Evolutionary conservation across 1,139 yeast species (phyloP).

Genomic region (Pneumocystis carinii): DNA sequence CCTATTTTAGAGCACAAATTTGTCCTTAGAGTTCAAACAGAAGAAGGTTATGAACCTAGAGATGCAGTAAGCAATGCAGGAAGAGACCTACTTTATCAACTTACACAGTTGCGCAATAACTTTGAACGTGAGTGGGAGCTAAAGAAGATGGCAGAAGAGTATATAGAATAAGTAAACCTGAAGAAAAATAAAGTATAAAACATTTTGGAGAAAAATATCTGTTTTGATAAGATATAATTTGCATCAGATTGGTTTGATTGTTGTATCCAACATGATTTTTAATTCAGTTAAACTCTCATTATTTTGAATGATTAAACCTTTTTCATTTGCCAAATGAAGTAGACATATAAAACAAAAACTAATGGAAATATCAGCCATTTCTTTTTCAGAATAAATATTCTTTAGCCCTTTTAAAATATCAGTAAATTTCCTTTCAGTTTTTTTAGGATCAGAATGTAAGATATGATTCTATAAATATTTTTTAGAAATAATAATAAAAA

Average conservation of each 20-base stretch:
- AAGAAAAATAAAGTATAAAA: neutral
- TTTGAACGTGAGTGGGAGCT: slow-evolving; percentile 89
- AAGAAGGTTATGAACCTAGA: slow-evolving; percentile 82
- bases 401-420: slow-evolving; percentile 30
- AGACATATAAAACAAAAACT: slow-evolving; percentile 78
- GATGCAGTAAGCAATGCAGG: slow-evolving; percentile 87
- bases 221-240: neutral
- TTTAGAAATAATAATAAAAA: neutral
- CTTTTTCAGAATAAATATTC: slow-evolving; percentile 24
- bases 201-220: neutral
- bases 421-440: slow-evolving; percentile 27
- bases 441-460: slow-evolving; percentile 1
- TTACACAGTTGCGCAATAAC: slow-evolving; percentile 56
- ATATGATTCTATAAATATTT: slow-evolving; percentile 12
- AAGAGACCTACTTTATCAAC: slow-evolving; percentile 61
- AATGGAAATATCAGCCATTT: slow-evolving; percentile 52
- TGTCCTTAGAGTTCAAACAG: slow-evolving; percentile 85
- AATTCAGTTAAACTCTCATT: slow-evolving; percentile 26
- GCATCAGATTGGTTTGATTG: neutral
- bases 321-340: slow-evolving; percentile 78
- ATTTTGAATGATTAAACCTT: slow-evolving; percentile 51
- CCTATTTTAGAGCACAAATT: slow-evolving; percentile 83
- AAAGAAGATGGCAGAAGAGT: slow-evolving; percentile 28
- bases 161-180: neutral
- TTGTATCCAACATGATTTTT: slow-evolving; percentile 23